These are phyloP conservation scores for Camelina hispida DNA, from an alignment of 345 rosid species.

Conservation along the genomic window DNA sequence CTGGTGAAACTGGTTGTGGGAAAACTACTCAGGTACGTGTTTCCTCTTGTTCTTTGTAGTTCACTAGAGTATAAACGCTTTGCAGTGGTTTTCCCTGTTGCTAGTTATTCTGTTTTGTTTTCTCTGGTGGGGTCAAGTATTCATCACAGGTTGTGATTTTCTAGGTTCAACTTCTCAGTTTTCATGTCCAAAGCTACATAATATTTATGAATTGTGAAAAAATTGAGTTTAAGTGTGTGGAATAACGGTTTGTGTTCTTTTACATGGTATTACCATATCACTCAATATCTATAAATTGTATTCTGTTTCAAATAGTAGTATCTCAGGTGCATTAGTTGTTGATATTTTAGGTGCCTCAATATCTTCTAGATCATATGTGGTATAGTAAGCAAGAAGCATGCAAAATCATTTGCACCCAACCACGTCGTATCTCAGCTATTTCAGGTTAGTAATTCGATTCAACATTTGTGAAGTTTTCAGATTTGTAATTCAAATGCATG, in stretches of 20 bases:
- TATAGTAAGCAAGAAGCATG: conserved; percentile 64
- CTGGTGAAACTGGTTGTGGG: conserved; percentile 92
- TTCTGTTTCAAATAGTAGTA: conserved; percentile 8
- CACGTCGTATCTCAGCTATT: conserved; percentile 96
- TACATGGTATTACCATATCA: conserved; percentile 6
- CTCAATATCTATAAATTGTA: neutral
- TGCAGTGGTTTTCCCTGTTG: neutral
- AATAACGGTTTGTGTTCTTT: conserved; percentile 15
- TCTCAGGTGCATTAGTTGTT: conserved; percentile 25
- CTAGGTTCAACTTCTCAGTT: conserved; percentile 19
- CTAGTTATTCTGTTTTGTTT: neutral
- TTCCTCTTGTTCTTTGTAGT: conserved; percentile 33
- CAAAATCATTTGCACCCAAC: conserved; percentile 96
- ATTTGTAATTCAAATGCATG: conserved; percentile 19
- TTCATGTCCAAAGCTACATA: conserved; percentile 12
- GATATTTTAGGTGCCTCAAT: conserved; percentile 84
- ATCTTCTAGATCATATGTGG: conserved; percentile 85
- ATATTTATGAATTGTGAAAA: conserved; percentile 16
- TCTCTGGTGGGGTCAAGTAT: conserved; percentile 19
- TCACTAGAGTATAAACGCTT: neutral
- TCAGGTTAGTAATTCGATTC: conserved; percentile 60
- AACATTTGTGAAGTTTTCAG: conserved; percentile 22
- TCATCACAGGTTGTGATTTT: conserved; percentile 1
- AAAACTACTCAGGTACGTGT: conserved; percentile 82
- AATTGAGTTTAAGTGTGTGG: conserved; percentile 1